phyloP scores from a whole-genome alignment of 345 rosid species.

The Abelmoschus esculentus region DNA sequence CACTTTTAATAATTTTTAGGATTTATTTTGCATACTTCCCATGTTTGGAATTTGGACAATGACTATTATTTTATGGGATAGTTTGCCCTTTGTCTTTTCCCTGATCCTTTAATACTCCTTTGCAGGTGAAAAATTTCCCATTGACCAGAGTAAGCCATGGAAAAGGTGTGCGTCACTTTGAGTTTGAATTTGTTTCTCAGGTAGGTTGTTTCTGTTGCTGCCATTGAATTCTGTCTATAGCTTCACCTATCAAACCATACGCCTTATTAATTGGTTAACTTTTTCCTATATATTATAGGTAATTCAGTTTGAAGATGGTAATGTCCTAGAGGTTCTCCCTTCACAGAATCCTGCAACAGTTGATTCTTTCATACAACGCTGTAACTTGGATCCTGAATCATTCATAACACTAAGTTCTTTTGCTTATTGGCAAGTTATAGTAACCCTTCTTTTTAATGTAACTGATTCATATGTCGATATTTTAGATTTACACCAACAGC shows the following conservation, averaged over 20 bases:
- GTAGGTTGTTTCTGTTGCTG: constrained; percentile 36
- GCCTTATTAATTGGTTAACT: background rate
- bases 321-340: too few species aligned
- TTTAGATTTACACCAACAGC: too few species aligned
- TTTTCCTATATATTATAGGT: background rate
- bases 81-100: background rate
- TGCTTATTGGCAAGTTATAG: too few species aligned
- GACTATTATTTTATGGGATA: background rate
- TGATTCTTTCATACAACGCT: too few species aligned
- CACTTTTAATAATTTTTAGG: background rate
- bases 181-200: constrained; percentile 63
- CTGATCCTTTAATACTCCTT: constrained; percentile 2
- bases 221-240: background rate
- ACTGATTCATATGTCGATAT: too few species aligned
- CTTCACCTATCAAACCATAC: background rate
- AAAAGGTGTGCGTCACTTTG: constrained; percentile 89
- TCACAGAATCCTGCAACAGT: too few species aligned
- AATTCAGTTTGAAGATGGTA: too few species aligned
- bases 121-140: constrained; percentile 50
- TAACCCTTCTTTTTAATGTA: too few species aligned
- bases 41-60: background rate
- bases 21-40: background rate
- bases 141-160: constrained; percentile 52
- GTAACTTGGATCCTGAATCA: too few species aligned
- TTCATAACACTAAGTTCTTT: too few species aligned